Evolutionary conservation across 192 early-diverging fungal species (phyloP).

Genomic region (Gaertneriomyces semiglobifer): DNA sequence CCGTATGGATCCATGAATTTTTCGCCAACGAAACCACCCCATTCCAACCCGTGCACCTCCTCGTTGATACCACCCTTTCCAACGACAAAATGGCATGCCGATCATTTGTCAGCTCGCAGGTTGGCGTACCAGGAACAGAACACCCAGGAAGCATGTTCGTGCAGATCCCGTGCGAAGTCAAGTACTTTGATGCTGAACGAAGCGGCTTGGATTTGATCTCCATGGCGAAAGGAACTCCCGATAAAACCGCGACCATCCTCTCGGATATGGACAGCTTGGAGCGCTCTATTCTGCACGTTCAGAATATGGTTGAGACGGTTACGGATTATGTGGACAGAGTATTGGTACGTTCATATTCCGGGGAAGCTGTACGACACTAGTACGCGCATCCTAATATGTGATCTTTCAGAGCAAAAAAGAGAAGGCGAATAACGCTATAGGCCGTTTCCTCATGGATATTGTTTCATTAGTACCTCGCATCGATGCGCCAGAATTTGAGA

Average conservation of each 20-base stretch:
- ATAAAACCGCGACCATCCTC: slow-evolving; percentile 56
- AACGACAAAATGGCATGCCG: slow-evolving; percentile 25
- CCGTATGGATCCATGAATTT: slow-evolving; percentile 46
- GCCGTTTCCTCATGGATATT: slow-evolving; percentile 91
- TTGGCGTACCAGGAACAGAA: slow-evolving; percentile 72
- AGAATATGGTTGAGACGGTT: slow-evolving; percentile 81
- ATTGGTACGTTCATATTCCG: slow-evolving; percentile 33
- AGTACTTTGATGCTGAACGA: slow-evolving; percentile 88
- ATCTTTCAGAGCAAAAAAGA: slow-evolving; percentile 27
- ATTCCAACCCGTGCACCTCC: slow-evolving; percentile 74
- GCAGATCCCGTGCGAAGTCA: slow-evolving; percentile 81
- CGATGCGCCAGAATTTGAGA: slow-evolving; percentile 79
- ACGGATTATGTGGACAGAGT: slow-evolving; percentile 75
- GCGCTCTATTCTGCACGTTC: slow-evolving; percentile 68
- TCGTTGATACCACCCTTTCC: slow-evolving; percentile 74
- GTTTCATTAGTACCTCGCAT: slow-evolving; percentile 85
- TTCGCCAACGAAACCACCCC: slow-evolving; percentile 71
- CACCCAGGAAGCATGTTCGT: slow-evolving; percentile 78
- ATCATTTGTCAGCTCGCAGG: slow-evolving; percentile 51
- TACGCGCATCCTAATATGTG: too few relatives aligned
- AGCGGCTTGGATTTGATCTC: slow-evolving; percentile 72
- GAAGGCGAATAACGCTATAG: slow-evolving; percentile 67
- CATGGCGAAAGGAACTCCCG: slow-evolving; percentile 53
- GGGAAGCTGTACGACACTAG: too few relatives aligned
- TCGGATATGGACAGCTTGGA: slow-evolving; percentile 93